Evolutionary conservation across 1,284 basidiomycete species (phyloP), one percentile per base, ranked within the genome.

Genomic region (Quambalaria eucalypti): DNA sequence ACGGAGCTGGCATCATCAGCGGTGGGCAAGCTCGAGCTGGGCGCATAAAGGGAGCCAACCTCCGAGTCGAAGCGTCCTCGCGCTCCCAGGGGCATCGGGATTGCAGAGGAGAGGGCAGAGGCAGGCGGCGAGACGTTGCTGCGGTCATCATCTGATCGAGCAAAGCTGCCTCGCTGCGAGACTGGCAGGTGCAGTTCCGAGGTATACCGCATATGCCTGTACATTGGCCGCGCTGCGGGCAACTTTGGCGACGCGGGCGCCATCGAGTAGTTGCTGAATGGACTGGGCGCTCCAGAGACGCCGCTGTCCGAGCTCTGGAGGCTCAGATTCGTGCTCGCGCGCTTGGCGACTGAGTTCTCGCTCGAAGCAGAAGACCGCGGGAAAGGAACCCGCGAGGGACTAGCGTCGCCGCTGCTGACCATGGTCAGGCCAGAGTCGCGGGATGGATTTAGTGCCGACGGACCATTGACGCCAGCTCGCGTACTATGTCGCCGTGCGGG

Each of bases 201-300:
- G 5, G 68, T 68, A 59, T 69, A 71, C 16, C 68, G 65, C 50
- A 62, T 55, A 54, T 69, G 66, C 26, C 64, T 54, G 53, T 59
- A 65, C 1, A 59, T 50, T 0, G 66, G 64, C 12, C 64, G 56
- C 8, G 21, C 42, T n/a, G n/a, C n/a, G n/a, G n/a, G n/a, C n/a
- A n/a, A n/a, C n/a, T n/a, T n/a, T n/a, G n/a, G n/a, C n/a, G n/a
- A n/a, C n/a, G n/a, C n/a, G n/a, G n/a, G n/a, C n/a, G n/a, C n/a
- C n/a, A n/a, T n/a, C n/a, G n/a, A n/a, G n/a, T n/a, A n/a, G n/a
- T n/a, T n/a, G n/a, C n/a, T n/a, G n/a, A n/a, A n/a, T n/a, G n/a
- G n/a, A n/a, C n/a, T n/a, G n/a, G n/a, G n/a, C n/a, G n/a, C n/a
- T n/a, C n/a, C n/a, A n/a, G n/a, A n/a, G n/a, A n/a, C n/a, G n/a